Evolutionary conservation across 306 rosid genomes (phyloP).

Genomic region (Corylus heterophylla): DNA sequence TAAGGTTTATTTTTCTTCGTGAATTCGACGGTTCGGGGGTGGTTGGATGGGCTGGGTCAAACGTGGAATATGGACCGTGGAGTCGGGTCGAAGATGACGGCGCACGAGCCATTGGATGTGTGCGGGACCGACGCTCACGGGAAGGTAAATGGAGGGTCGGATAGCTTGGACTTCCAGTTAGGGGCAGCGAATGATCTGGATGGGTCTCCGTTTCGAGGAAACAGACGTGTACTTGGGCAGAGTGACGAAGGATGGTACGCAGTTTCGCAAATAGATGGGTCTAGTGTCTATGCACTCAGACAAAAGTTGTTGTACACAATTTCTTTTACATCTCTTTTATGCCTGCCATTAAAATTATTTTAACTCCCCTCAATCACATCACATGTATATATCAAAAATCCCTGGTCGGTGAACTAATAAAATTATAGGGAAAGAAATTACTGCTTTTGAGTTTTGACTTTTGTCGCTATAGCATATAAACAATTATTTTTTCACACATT

Average conservation of each 20-base stretch:
- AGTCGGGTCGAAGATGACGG: slow-evolving; percentile 29
- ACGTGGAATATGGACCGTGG: neutral
- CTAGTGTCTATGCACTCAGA: neutral
- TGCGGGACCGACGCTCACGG: slow-evolving; percentile 8
- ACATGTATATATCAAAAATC: neutral
- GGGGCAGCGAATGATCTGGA: neutral
- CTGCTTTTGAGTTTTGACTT: too few relatives aligned
- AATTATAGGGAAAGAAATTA: neutral
- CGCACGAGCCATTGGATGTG: neutral
- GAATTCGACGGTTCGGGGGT: neutral
- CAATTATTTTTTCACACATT: too few relatives aligned
- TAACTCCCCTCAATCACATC: too few relatives aligned
- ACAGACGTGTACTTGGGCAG: neutral
- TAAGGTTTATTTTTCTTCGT: neutral
- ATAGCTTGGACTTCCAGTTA: neutral
- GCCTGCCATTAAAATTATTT: neutral
- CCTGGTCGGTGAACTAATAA: neutral
- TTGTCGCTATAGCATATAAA: too few relatives aligned
- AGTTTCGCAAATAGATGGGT: neutral
- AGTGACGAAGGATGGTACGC: neutral
- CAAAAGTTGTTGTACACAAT: neutral
- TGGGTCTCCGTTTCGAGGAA: slow-evolving; percentile 16
- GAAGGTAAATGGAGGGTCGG: slow-evolving; percentile 1
- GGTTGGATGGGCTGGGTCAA: slow-evolving; percentile 12
- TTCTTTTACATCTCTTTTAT: neutral